These are phyloP conservation scores for Globisporangium apiculatum DNA, from an alignment of 352 stramenopile species.

Conservation along the genomic window DNA sequence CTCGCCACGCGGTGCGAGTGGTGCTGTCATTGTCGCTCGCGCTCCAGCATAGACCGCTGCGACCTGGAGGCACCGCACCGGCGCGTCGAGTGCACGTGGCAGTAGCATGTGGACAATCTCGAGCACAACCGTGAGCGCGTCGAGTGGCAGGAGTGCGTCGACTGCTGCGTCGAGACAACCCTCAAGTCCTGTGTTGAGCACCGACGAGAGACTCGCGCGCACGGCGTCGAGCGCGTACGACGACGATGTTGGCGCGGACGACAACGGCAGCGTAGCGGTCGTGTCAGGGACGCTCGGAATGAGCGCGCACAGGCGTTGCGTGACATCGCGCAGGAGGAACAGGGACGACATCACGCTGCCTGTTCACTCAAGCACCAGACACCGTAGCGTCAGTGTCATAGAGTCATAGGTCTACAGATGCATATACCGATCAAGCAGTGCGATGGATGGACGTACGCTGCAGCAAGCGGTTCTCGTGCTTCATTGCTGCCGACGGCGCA, in stretches of 20 bases:
- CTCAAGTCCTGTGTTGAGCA: slow-evolving; percentile 37
- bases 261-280: background rate
- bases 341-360: slow-evolving; percentile 28
- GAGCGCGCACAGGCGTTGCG: slow-evolving; percentile 18
- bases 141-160: slow-evolving; percentile 20
- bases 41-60: background rate
- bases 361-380: slow-evolving; percentile 8
- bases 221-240: slow-evolving; percentile 21
- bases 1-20: slow-evolving; percentile 2
- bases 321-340: slow-evolving; percentile 39
- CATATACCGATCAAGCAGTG: background rate
- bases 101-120: slow-evolving; percentile 49
- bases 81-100: slow-evolving; percentile 21
- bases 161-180: slow-evolving; percentile 34
- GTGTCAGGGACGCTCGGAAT: slow-evolving; percentile 11
- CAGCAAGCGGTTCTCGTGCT: slow-evolving; percentile 15
- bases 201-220: slow-evolving; percentile 25
- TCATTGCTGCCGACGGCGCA: background rate
- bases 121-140: slow-evolving; percentile 36
- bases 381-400: background rate
- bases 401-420: no score
- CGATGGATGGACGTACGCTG: slow-evolving; percentile 24
- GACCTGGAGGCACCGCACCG: slow-evolving; percentile 19
- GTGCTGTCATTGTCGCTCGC: background rate
- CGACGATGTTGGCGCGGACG: background rate